Conservation (phyloP, 176 grass and related monocot species). For the Raddia distichophylla region DNA sequence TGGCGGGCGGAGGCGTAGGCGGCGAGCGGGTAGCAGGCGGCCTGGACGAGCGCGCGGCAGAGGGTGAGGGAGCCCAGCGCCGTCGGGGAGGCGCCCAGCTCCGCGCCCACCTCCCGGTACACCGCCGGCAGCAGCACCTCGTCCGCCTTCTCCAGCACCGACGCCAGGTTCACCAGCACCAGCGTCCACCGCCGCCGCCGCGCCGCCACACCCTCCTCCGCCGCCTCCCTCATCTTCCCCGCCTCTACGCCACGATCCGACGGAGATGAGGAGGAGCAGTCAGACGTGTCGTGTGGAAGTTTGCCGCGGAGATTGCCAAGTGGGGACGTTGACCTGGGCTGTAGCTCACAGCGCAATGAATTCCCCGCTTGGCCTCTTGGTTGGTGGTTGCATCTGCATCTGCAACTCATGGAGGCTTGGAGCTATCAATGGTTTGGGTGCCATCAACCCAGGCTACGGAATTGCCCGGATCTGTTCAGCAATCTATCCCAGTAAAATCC, state of each 20-base stretch:
- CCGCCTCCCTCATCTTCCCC: neutral
- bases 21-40: slow-evolving; percentile 79
- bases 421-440: too few species aligned
- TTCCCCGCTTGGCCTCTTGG: too few species aligned
- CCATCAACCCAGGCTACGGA: too few species aligned
- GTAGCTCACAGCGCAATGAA: too few species aligned
- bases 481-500: too few species aligned
- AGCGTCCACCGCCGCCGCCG: slow-evolving; percentile 62
- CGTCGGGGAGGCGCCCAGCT: slow-evolving; percentile 57
- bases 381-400: too few species aligned
- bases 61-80: slow-evolving; percentile 82
- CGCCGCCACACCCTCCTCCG: neutral
- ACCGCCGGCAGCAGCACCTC: slow-evolving; percentile 83
- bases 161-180: slow-evolving; percentile 78
- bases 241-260: neutral
- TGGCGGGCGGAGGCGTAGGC: slow-evolving; percentile 71
- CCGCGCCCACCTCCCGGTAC: slow-evolving; percentile 75
- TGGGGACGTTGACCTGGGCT: too few species aligned
- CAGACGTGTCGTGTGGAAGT: too few species aligned
- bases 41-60: slow-evolving; percentile 75
- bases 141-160: slow-evolving; percentile 77
- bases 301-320: too few species aligned
- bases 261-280: too few species aligned
- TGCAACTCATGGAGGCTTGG: too few species aligned
- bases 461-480: too few species aligned